Base-by-base conservation (phyloP, 192 early-diverging fungal species). In the Coemansia aciculifera region DNA sequence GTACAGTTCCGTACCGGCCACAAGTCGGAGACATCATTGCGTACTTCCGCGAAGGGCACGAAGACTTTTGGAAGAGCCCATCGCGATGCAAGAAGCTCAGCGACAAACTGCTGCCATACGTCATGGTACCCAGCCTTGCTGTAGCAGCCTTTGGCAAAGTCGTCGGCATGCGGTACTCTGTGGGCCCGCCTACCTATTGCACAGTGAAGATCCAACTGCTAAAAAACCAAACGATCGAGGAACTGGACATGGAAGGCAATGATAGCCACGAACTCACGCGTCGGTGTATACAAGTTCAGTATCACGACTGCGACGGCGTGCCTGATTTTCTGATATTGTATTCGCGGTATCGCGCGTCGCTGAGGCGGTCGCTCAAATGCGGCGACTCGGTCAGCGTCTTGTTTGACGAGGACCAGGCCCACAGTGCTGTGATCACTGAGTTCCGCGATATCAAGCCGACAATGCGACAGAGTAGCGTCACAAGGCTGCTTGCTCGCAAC, bases 291-390 rank as follows among this genome's bases (percentile, higher is more conserved):
- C 78, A 78, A 17, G 78, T 92, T 40, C 88, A 92, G 62, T 92
- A 88, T 70, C 87, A 87, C 62, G 91, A 92, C 64, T 86, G 87
- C 43, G 89, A 89, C 9, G 87, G 86, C 36, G 79, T 83, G 15
- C 89, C 89, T 0, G 91, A 92, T 57, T 92, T 92, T 69, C 66
- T 91, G 34, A 84, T 92, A 2, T 78, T 92, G 19, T 90, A 84
- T 39, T 73, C 78, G 3, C 77, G 87, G 0, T 92, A 90, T 64
- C 83, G 85, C 34, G 75, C 84, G 19, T 86, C 87, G 3, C 72
- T 90, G 79, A 75, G 82, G 23, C 68, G 78, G 6, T 62, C 68
- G 24, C 73, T 88, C 2, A 67, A 68, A 10, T 65, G 73, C 23
- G 86, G 88, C 34, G 83, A 89, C 43, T 59, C 77, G 12, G 88